These are phyloP conservation scores for Pholiota conissans DNA, from an alignment of 768 basidiomycete genomes.

Conservation along the genomic window DNA sequence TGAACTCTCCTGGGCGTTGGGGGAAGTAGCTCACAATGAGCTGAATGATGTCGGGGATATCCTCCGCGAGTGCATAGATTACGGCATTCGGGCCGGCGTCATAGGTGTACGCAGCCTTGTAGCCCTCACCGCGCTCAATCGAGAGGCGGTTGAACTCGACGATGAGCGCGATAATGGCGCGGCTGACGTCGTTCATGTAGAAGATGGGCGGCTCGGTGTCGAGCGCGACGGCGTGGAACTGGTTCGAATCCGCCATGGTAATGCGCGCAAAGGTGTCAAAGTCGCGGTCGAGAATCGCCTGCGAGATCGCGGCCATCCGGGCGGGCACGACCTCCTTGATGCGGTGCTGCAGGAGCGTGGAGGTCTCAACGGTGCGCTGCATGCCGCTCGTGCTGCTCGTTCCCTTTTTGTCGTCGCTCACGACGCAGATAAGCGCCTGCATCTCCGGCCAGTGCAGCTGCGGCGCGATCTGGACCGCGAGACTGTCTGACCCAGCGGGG, in stretches of 20 bases:
- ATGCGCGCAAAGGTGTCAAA: constrained; percentile 88
- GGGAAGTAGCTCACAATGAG: constrained; percentile 88
- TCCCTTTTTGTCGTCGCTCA: constrained; percentile 94
- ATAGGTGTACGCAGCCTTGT: constrained; percentile 96
- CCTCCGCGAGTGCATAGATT: constrained; percentile 81
- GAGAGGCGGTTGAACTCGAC: constrained; percentile 90
- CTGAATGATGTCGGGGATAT: constrained; percentile 76
- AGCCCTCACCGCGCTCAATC: constrained; percentile 49
- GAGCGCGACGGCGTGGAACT: constrained; percentile 97
- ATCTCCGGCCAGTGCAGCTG: constrained; percentile 91
- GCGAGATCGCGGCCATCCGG: constrained; percentile 80
- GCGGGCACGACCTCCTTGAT: constrained; percentile 84
- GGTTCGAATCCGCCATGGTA: constrained; percentile 98
- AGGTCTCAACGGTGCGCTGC: constrained; percentile 97
- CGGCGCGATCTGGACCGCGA: constrained; percentile 85
- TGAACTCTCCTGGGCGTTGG: constrained; percentile 64
- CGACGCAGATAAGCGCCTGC: constrained; percentile 96
- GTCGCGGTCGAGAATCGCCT: constrained; percentile 76
- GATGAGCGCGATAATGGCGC: constrained; percentile 89
- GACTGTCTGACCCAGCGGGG: constrained; percentile 78
- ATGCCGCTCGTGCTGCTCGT: constrained; percentile 94
- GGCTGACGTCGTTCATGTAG: constrained; percentile 97
- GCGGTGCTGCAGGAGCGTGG: constrained; percentile 82
- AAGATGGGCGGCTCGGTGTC: constrained; percentile 98
- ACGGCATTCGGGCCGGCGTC: constrained; percentile 99